These are phyloP conservation scores for Jackrogersella multiformis DNA, from an alignment of 495 filamentous ascomycete species.

Conservation along the genomic window DNA sequence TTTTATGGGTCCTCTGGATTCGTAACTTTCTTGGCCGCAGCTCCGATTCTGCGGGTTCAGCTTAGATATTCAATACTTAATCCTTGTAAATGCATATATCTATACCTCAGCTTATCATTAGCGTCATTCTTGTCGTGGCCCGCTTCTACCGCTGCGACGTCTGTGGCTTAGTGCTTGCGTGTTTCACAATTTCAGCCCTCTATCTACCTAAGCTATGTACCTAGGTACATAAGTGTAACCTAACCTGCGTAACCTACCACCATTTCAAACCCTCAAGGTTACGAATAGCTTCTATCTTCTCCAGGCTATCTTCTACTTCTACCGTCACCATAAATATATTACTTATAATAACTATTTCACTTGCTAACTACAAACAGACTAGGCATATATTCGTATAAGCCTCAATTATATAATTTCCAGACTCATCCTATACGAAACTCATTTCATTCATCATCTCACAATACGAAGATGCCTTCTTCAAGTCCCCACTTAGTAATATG, in stretches of 20 bases:
- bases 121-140: slow-evolving; percentile 28
- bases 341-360: no score
- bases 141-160: slow-evolving; percentile 10
- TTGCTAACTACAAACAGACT: neutral
- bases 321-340: no score
- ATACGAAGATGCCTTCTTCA: slow-evolving; percentile 8
- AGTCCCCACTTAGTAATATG: slow-evolving; percentile 8
- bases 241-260: no score
- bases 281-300: no score
- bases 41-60: slow-evolving; percentile 25
- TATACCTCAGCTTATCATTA: slow-evolving; percentile 6
- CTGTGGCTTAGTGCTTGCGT: slow-evolving; percentile 32
- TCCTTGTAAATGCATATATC: slow-evolving; percentile 34
- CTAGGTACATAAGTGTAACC: neutral
- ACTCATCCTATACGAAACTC: neutral
- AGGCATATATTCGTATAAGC: neutral
- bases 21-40: slow-evolving; percentile 21
- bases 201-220: slow-evolving; percentile 3
- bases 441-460: slow-evolving; percentile 8
- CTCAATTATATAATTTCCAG: neutral
- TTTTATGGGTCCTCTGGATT: slow-evolving; percentile 7
- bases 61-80: neutral
- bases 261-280: no score
- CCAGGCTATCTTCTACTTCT: no score
- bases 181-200: slow-evolving; percentile 23